These are phyloP conservation scores for Arthrinium phaeospermum DNA, from an alignment of 2,329 filamentous ascomycete species.

Conservation along the genomic window DNA sequence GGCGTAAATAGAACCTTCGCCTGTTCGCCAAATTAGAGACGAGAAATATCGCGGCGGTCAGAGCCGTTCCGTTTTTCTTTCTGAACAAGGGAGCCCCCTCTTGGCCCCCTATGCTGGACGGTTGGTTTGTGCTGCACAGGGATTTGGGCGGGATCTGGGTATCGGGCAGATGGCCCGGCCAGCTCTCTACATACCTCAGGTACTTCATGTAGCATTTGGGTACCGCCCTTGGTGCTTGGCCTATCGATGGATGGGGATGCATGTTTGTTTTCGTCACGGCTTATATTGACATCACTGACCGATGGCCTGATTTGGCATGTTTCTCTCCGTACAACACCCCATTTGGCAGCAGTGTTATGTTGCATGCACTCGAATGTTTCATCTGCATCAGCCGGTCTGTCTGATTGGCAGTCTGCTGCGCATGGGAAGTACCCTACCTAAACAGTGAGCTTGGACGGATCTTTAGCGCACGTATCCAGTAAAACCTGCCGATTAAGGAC, in stretches of 20 bases:
- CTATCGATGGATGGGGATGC: neutral
- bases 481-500: neutral
- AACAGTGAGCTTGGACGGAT: constrained; percentile 1
- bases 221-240: neutral
- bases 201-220: no score
- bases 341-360: neutral
- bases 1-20: neutral
- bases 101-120: neutral
- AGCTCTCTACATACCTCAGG: neutral
- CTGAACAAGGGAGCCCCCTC: neutral
- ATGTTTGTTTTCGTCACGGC: neutral
- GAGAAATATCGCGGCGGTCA: neutral
- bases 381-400: neutral
- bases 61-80: neutral
- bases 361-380: constrained; percentile 9
- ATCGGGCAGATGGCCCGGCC: neutral
- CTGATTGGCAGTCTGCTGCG: neutral
- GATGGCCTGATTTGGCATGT: neutral
- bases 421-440: neutral
- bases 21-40: neutral
- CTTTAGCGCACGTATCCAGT: neutral
- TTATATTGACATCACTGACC: neutral
- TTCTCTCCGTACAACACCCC: neutral
- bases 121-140: neutral
- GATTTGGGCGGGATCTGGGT: neutral